Conservation (phyloP, 2,329 filamentous ascomycete species). For the Neonectria faginata region DNA sequence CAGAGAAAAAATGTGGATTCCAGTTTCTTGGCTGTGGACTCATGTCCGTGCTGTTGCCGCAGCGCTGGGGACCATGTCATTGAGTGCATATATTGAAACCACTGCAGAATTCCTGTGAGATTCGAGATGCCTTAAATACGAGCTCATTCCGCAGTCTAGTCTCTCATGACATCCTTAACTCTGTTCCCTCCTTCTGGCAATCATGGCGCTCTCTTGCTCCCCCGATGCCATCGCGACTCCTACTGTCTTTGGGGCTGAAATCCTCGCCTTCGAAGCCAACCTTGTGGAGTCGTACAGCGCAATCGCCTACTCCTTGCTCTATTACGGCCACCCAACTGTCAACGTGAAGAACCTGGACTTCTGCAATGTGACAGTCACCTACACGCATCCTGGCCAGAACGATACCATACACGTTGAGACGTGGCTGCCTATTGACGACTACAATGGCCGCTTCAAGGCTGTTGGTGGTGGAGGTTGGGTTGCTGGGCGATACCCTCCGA, state of each 20-base stretch:
- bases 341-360: conserved; percentile 25
- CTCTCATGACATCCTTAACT: neutral
- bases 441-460: conserved; percentile 49
- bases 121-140: too few relatives aligned
- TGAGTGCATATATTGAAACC: too few relatives aligned
- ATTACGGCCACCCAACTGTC: conserved; percentile 14
- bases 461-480: conserved; percentile 49
- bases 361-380: conserved; percentile 47
- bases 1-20: too few relatives aligned
- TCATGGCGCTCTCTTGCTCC: conserved; percentile 5
- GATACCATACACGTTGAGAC: conserved; percentile 43
- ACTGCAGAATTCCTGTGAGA: too few relatives aligned
- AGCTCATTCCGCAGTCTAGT: too few relatives aligned
- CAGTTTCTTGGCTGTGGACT: too few relatives aligned
- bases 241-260: neutral
- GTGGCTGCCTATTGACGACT: conserved; percentile 43
- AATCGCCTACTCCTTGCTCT: neutral
- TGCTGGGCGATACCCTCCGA: conserved; percentile 36
- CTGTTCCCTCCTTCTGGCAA: neutral
- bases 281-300: conserved; percentile 7
- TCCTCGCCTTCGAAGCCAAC: conserved; percentile 4
- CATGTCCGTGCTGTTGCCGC: too few relatives aligned
- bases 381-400: conserved; percentile 32
- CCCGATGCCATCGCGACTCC: neutral
- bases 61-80: too few relatives aligned